Evolutionary conservation across 2,329 filamentous ascomycete species (phyloP).

Genomic region (Pseudogymnoascus destructans): DNA sequence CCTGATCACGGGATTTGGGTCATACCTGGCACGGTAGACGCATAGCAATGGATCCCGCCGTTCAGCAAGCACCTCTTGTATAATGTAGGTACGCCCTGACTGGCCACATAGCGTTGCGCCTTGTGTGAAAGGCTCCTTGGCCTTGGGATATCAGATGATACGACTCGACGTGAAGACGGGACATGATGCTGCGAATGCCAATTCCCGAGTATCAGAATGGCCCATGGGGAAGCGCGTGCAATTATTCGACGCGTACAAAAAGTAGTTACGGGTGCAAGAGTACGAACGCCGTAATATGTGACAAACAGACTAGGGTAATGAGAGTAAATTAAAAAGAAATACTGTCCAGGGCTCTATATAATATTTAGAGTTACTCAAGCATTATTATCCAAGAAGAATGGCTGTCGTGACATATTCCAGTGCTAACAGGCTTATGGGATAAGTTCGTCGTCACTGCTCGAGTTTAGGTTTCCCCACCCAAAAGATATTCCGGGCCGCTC

Average conservation of each 20-base stretch:
- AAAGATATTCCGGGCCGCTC: not conserved
- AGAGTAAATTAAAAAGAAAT: not conserved
- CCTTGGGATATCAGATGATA: not conserved
- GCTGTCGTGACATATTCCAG: not conserved
- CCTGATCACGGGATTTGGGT: not conserved
- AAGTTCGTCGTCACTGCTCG: not conserved
- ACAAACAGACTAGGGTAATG: not conserved
- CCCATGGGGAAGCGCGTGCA: not conserved
- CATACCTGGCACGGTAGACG: not conserved
- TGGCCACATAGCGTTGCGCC: not conserved
- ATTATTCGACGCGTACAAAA: not conserved
- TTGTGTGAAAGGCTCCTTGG: not conserved
- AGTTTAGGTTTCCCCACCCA: not conserved
- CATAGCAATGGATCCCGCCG: not conserved
- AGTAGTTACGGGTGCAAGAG: not conserved
- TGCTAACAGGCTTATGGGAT: not conserved
- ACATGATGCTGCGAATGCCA: not conserved
- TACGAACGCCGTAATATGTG: not conserved
- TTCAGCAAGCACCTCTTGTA: not conserved
- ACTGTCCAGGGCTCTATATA: not conserved
- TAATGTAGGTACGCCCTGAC: not conserved
- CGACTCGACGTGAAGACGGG: not conserved
- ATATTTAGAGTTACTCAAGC: not conserved
- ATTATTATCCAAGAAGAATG: not conserved
- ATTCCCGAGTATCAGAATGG: not conserved